Percentiles rank a stretch among this genome's conserved stretches.
These are phyloP conservation scores for Neonectria punicea DNA, from an alignment of 2,329 filamentous ascomycete species.

Conservation along the genomic window DNA sequence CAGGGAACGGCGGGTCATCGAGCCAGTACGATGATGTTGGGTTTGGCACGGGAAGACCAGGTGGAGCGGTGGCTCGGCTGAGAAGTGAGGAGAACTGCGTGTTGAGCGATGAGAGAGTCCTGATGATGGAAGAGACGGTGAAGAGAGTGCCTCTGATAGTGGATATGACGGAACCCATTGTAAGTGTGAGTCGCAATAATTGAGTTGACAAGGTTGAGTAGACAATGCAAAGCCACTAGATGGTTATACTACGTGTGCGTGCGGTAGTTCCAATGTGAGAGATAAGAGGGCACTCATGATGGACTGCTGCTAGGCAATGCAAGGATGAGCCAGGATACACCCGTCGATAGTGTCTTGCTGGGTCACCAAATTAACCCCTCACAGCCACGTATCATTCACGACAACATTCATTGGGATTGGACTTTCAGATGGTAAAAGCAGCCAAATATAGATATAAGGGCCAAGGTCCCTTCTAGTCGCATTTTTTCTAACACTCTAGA, in stretches of 20 bases:
- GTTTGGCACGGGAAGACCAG: slow-evolving; percentile 54
- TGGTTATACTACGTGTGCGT: not conserved
- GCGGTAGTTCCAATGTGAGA: not conserved
- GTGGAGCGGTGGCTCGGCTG: slow-evolving; percentile 45
- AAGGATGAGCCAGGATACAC: not conserved
- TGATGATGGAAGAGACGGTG: slow-evolving; percentile 39
- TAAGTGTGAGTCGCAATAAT: not conserved
- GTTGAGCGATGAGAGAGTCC: slow-evolving; percentile 42
- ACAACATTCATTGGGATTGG: not conserved
- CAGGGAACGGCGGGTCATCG: slow-evolving; percentile 54
- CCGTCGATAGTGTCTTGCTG: too few relatives aligned
- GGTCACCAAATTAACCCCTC: not conserved
- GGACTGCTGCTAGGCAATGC: not conserved
- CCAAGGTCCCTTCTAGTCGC: slow-evolving; percentile 30
- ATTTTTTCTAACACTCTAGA: slow-evolving; percentile 47
- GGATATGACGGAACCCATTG: slow-evolving; percentile 50
- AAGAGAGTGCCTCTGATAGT: slow-evolving; percentile 35
- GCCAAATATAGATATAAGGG: slow-evolving; percentile 11
- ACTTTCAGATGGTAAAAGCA: not conserved
- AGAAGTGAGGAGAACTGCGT: slow-evolving; percentile 43
- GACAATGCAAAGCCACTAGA: not conserved
- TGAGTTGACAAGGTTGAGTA: not conserved
- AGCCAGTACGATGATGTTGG: slow-evolving; percentile 60
- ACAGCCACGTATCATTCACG: not conserved
- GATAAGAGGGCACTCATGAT: not conserved